Percentiles rank a stretch among this genome's conserved stretches.
Conservation (phyloP, 129 eudicot species). For the Flaveria bidentis region DNA sequence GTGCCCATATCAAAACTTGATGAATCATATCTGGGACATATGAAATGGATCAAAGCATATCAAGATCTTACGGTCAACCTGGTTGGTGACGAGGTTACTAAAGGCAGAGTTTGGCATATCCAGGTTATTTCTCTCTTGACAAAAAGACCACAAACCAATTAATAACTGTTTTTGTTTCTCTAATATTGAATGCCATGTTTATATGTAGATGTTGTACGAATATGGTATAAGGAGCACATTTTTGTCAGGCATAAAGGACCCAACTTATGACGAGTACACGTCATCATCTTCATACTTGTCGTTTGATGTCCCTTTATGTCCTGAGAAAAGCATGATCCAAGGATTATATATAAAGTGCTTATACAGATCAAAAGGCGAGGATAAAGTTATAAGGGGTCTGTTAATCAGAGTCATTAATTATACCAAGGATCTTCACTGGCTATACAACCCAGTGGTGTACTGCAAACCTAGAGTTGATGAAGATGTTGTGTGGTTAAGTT, state of each 20-base stretch:
- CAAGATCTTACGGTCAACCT: not conserved
- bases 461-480: not conserved
- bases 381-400: not conserved
- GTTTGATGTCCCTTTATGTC: not conserved
- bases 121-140: not conserved
- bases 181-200: too few relatives aligned
- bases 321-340: not conserved
- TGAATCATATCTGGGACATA: not conserved
- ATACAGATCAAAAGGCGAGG: not conserved
- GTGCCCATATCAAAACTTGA: not conserved
- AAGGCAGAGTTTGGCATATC: not conserved
- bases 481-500: slow-evolving; percentile 35
- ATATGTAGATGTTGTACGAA: not conserved
- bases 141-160: not conserved
- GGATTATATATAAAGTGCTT: not conserved
- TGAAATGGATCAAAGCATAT: not conserved
- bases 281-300: not conserved
- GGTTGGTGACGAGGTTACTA: not conserved
- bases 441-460: slow-evolving; percentile 22
- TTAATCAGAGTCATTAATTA: not conserved
- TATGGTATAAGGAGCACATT: not conserved
- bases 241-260: not conserved
- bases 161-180: not conserved
- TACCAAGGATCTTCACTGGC: not conserved
- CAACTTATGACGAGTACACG: not conserved